phyloP scores from a whole-genome alignment of 2,329 filamentous ascomycete genomes.

The Fusarium tjaetaba region DNA sequence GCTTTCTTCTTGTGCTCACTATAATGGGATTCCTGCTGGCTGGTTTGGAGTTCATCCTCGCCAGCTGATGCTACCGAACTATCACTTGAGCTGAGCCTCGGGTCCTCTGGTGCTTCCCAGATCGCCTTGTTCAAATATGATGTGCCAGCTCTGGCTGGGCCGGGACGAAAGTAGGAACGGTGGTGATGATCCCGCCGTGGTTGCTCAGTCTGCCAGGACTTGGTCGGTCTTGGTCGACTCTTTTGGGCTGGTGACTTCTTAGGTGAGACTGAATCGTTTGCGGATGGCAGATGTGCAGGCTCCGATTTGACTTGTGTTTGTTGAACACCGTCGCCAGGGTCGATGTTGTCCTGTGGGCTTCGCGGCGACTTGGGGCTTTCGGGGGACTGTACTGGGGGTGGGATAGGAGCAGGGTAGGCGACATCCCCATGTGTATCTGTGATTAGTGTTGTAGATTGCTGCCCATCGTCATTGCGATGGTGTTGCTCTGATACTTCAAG shows the following conservation, averaged over 20 bases:
- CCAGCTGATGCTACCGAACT: slow-evolving; percentile 27
- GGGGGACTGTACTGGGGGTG: slow-evolving; percentile 20
- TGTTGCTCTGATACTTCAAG: slow-evolving; percentile 23
- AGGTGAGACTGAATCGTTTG: neutral
- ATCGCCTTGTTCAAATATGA: slow-evolving; percentile 37
- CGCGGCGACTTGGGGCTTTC: slow-evolving; percentile 24
- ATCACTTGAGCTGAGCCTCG: slow-evolving; percentile 10
- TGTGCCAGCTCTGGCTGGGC: slow-evolving; percentile 33
- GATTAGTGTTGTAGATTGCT: slow-evolving; percentile 17
- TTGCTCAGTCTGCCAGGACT: slow-evolving; percentile 36
- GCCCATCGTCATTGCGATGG: neutral
- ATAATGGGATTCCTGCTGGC: neutral
- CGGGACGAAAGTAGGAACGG: slow-evolving; percentile 27
- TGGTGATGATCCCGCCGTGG: slow-evolving; percentile 10
- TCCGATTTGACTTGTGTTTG: slow-evolving; percentile 6
- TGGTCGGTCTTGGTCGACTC: slow-evolving; percentile 30
- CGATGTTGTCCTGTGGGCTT: neutral
- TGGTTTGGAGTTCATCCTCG: neutral
- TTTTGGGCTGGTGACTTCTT: neutral
- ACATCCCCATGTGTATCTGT: slow-evolving; percentile 21
- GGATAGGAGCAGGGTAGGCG: slow-evolving; percentile 24
- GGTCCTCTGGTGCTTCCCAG: slow-evolving; percentile 19
- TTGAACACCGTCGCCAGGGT: neutral
- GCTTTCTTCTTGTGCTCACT: slow-evolving; percentile 2
- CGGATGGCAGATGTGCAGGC: neutral